Evolutionary conservation across 306 rosid species (phyloP), one percentile per base, ranked within the genome.

Genomic region (Crotalaria pallida): DNA sequence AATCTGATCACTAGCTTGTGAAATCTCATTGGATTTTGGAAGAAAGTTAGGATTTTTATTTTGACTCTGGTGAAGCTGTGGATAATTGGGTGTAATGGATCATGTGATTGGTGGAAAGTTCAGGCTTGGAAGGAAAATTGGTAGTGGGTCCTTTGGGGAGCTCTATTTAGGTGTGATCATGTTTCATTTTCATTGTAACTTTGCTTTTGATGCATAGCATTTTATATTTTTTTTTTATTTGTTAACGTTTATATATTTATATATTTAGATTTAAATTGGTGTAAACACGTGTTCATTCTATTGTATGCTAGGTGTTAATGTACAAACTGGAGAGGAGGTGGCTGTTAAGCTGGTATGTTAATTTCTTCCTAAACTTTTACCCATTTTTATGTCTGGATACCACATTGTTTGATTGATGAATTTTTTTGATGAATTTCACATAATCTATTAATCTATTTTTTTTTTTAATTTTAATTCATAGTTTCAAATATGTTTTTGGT

Each of bases 81-180:
- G 71, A 45, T 79, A 80, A 64, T 82, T 88, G 76, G 80, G 67
- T 62, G 64, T 45, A 74, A 95, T 95, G 99, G 99, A 95, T 67
- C 97, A 86, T 81, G 96, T 89, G 79, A 79, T 95, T 83, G 97
- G 83, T 72, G 94, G 92, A 4, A 91, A 84, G 86, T 95, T 95
- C 74, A 95, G 89, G 84, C 82, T 95, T 21, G 99, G 99, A 72
- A 90, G 97, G 84, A 95, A 95, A 87, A 95, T 95, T 80, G 99
- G 99, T 34, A 91, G 99, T 77, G 99, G 99, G 55, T 95, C 99
- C 64, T 95, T 95, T 65, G 99, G 99, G 56, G 99, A 95, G 87
- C 99, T 95, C 23, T 95, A 91, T 89, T 49, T 95, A 81, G 96
- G 99, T 87, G 36, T 50, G 69, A 2, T 34, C 64, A 34, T 48